Percentiles rank a stretch among this genome's conserved stretches.
These are phyloP conservation scores for Phytophthora litchii DNA, from an alignment of 352 stramenopile genomes.

Conservation along the genomic window DNA sequence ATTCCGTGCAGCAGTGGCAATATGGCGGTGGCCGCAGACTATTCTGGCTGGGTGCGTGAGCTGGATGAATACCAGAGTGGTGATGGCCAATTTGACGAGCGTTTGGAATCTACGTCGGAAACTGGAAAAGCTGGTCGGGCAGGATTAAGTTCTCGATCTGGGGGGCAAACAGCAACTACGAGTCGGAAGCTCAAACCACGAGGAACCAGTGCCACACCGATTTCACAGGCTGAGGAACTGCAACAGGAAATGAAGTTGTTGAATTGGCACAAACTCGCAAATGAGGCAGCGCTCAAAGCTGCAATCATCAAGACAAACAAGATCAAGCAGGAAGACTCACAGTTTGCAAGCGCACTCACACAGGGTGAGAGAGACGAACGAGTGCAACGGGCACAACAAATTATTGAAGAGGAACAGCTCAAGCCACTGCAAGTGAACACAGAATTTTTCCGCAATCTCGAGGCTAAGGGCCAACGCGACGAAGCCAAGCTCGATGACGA, in stretches of 20 bases:
- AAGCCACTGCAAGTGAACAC: conserved; percentile 91
- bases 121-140: conserved; percentile 14
- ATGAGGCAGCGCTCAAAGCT: conserved; percentile 92
- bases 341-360: conserved; percentile 48
- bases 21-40: conserved; percentile 47
- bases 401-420: conserved; percentile 92
- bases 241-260: conserved; percentile 94
- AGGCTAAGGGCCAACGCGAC: conserved; percentile 69
- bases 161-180: conserved; percentile 10
- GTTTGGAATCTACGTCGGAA: conserved; percentile 26
- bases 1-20: neutral
- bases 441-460: conserved; percentile 88
- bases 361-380: conserved; percentile 80
- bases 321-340: conserved; percentile 77
- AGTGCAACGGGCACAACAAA: conserved; percentile 88
- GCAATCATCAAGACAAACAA: conserved; percentile 90
- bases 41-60: conserved; percentile 60
- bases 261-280: conserved; percentile 95
- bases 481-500: conserved; percentile 80
- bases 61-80: conserved; percentile 57
- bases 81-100: conserved; percentile 40
- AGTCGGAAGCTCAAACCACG: conserved; percentile 31
- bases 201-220: conserved; percentile 21
- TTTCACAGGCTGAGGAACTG: conserved; percentile 80
- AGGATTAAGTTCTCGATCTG: conserved; percentile 21